Evolutionary conservation across 1,284 basidiomycete species (phyloP).

Genomic region (Irpex sp.): DNA sequence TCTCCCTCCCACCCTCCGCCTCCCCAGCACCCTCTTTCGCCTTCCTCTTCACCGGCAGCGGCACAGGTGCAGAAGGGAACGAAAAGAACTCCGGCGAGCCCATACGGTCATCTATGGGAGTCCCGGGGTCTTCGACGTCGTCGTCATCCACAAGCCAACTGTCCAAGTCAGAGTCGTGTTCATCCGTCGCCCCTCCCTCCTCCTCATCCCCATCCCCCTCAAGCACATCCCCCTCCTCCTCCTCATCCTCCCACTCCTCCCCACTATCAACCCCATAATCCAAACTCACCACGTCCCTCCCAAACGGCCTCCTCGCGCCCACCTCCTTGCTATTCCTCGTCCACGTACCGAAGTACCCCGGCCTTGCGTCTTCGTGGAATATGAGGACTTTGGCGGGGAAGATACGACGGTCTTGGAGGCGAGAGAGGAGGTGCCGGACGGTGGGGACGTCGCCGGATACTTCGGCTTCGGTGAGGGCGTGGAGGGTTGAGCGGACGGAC

Average conservation of each 20-base stretch:
- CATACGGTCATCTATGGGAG: slow-evolving; percentile 36
- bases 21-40: slow-evolving; percentile 33
- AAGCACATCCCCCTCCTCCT: slow-evolving; percentile 44
- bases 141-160: slow-evolving; percentile 78
- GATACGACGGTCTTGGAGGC: slow-evolving; percentile 51
- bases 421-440: slow-evolving; percentile 49
- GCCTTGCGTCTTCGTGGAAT: slow-evolving; percentile 71
- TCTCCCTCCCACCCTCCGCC: slow-evolving; percentile 17
- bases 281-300: slow-evolving; percentile 58
- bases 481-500: slow-evolving; percentile 52
- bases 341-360: slow-evolving; percentile 86
- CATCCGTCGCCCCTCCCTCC: slow-evolving; percentile 51
- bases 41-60: slow-evolving; percentile 42
- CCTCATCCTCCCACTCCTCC: slow-evolving; percentile 76
- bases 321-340: slow-evolving; percentile 67
- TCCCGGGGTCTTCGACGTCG: slow-evolving; percentile 43
- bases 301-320: slow-evolving; percentile 71
- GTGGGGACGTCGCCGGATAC: slow-evolving; percentile 49
- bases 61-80: too few species aligned
- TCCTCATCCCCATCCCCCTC: slow-evolving; percentile 64
- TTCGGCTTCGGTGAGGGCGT: slow-evolving; percentile 69
- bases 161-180: slow-evolving; percentile 65
- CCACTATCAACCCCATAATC: slow-evolving; percentile 85
- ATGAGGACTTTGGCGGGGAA: slow-evolving; percentile 71
- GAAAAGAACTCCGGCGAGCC: slow-evolving; percentile 28